Evolutionary conservation across 805 yeast genomes (phyloP).

Genomic region (Candida stauntonica): DNA sequence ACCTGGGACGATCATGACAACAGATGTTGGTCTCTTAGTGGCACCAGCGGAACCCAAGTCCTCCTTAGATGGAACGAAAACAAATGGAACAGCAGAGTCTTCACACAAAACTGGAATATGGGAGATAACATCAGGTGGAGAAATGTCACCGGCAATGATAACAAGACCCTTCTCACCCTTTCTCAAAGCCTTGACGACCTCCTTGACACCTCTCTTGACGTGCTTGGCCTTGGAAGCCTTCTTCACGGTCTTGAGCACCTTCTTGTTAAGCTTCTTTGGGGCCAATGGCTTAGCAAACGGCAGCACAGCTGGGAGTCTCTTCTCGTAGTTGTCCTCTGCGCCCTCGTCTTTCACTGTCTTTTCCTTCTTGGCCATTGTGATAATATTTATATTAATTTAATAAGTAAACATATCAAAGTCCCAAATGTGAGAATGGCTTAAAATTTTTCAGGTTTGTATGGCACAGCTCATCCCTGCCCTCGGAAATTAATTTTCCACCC

Average conservation of each 20-base stretch:
- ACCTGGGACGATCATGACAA: slow-evolving; percentile 96
- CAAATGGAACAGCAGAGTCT: slow-evolving; percentile 84
- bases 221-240: slow-evolving; percentile 98
- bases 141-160: slow-evolving; percentile 95
- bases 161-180: slow-evolving; percentile 98
- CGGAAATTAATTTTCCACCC: slow-evolving; percentile 8
- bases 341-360: slow-evolving; percentile 30
- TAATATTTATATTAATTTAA: too few species aligned
- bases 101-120: slow-evolving; percentile 98
- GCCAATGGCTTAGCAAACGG: slow-evolving; percentile 96
- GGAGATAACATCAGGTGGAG: slow-evolving; percentile 95
- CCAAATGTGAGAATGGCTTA: too few species aligned
- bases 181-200: slow-evolving; percentile 95
- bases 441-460: neutral
- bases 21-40: slow-evolving; percentile 97
- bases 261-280: slow-evolving; percentile 91
- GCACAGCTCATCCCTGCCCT: slow-evolving; percentile 6
- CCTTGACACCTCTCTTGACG: slow-evolving; percentile 98
- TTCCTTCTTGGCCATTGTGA: slow-evolving; percentile 43
- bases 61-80: slow-evolving; percentile 95
- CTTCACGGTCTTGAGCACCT: slow-evolving; percentile 91
- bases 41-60: slow-evolving; percentile 99
- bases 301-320: slow-evolving; percentile 82
- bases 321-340: slow-evolving; percentile 80
- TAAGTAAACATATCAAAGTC: too few species aligned